A percentile compares a stretch with the other conserved stretches of the same genome.
These are phyloP conservation scores for Beta corolliflora DNA, from an alignment of 179 eudicot species.

Conservation along the genomic window DNA sequence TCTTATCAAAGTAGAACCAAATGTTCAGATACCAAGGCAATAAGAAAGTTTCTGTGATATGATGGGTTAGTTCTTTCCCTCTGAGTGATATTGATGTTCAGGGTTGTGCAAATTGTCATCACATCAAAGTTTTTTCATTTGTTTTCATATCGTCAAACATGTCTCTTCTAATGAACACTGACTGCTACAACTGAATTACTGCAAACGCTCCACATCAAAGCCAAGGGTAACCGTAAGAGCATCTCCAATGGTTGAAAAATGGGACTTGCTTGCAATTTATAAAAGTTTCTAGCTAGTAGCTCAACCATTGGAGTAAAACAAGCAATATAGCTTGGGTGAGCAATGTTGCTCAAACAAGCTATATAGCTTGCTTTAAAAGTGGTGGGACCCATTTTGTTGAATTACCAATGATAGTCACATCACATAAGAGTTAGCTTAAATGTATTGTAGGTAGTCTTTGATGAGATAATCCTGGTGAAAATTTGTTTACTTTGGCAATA, in stretches of 20 bases:
- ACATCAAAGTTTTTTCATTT: not conserved
- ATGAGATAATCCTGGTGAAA: not conserved
- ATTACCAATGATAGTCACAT: too few relatives aligned
- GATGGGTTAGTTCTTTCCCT: constrained; percentile 27
- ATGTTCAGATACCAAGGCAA: constrained; percentile 26
- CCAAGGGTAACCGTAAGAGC: constrained; percentile 12
- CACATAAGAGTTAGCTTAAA: too few relatives aligned
- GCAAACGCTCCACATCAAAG: constrained; percentile 32
- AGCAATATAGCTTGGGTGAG: too few relatives aligned
- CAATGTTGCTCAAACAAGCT: too few relatives aligned
- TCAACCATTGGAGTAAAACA: too few relatives aligned
- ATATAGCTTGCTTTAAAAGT: too few relatives aligned
- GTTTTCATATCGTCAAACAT: not conserved
- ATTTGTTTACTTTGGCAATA: not conserved
- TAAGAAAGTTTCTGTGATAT: constrained; percentile 24
- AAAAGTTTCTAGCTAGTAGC: too few relatives aligned
- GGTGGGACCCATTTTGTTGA: too few relatives aligned
- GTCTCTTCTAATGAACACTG: not conserved
- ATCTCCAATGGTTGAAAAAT: too few relatives aligned
- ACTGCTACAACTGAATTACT: constrained; percentile 21
- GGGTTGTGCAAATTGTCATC: not conserved
- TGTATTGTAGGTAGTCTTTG: too few relatives aligned
- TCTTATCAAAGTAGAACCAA: constrained; percentile 32
- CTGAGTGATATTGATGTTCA: not conserved
- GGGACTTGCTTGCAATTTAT: too few relatives aligned